A percentile compares a stretch with the other conserved stretches of the same genome.
Conservation (phyloP, 768 basidiomycete species). For the Lentinus tigrinus region DNA sequence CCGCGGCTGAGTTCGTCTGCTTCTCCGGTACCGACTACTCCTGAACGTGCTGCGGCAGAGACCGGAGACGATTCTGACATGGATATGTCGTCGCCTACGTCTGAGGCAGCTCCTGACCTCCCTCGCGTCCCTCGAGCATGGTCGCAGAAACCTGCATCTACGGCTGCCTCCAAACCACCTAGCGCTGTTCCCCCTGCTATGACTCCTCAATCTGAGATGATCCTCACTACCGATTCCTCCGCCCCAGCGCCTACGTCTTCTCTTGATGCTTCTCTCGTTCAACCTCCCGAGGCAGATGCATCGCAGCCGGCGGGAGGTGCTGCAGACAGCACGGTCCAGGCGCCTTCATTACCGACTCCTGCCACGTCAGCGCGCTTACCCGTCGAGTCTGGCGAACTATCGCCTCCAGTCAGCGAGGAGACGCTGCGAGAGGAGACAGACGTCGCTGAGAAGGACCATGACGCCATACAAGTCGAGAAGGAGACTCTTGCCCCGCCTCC, state of each 20-base stretch:
- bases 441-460: slow-evolving; percentile 7
- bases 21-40: slow-evolving; percentile 1
- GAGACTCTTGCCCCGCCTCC: background rate
- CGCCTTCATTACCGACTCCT: background rate
- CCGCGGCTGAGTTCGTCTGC: background rate
- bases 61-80: slow-evolving; percentile 14
- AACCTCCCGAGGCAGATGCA: background rate
- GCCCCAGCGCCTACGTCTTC: background rate
- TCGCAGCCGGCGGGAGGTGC: background rate
- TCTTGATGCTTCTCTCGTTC: too few relatives aligned
- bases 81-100: slow-evolving; percentile 15
- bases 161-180: background rate
- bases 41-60: slow-evolving; percentile 1
- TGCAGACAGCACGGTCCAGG: background rate
- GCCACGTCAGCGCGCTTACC: background rate
- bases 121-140: too few relatives aligned
- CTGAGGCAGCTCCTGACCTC: background rate
- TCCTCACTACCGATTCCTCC: background rate
- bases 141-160: background rate
- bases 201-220: background rate
- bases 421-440: slow-evolving; percentile 14
- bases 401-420: slow-evolving; percentile 14
- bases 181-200: background rate
- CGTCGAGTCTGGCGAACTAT: slow-evolving; percentile 10
- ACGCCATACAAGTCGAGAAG: background rate